phyloP scores from a whole-genome alignment of 345 rosid species.

The Citrus medica region DNA sequence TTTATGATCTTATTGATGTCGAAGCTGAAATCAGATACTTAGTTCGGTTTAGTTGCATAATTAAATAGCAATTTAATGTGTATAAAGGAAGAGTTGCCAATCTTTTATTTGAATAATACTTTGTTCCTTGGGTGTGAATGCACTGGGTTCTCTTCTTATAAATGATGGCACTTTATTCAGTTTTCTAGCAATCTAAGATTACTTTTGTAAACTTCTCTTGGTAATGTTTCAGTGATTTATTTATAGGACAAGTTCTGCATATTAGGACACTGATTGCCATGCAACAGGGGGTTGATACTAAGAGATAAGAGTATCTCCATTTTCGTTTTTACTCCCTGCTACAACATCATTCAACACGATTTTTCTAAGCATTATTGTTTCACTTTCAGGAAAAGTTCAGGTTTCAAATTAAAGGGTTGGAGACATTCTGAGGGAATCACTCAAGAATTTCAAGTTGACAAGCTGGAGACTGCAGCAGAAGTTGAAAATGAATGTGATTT shows the following conservation, averaged over 20 bases:
- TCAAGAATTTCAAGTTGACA: conserved; percentile 31
- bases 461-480: conserved; percentile 23
- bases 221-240: conserved; percentile 23
- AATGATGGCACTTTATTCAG: neutral
- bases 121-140: neutral
- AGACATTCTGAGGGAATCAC: conserved; percentile 33
- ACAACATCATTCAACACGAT: neutral
- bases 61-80: neutral
- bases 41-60: neutral
- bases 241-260: conserved; percentile 26
- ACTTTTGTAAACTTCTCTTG: conserved; percentile 8
- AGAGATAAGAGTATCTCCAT: conserved; percentile 33
- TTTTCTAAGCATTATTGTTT: conserved; percentile 1
- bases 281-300: conserved; percentile 30
- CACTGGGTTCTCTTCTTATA: neutral
- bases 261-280: conserved; percentile 32
- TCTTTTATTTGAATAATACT: neutral
- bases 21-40: neutral
- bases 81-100: neutral
- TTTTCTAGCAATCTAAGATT: neutral
- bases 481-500: conserved; percentile 33
- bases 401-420: conserved; percentile 36
- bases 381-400: conserved; percentile 33
- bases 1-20: neutral
- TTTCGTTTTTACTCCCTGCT: conserved; percentile 12